phyloP scores from a whole-genome alignment of 2,329 filamentous ascomycete genomes.

The Chaetoscypha palmicola region DNA sequence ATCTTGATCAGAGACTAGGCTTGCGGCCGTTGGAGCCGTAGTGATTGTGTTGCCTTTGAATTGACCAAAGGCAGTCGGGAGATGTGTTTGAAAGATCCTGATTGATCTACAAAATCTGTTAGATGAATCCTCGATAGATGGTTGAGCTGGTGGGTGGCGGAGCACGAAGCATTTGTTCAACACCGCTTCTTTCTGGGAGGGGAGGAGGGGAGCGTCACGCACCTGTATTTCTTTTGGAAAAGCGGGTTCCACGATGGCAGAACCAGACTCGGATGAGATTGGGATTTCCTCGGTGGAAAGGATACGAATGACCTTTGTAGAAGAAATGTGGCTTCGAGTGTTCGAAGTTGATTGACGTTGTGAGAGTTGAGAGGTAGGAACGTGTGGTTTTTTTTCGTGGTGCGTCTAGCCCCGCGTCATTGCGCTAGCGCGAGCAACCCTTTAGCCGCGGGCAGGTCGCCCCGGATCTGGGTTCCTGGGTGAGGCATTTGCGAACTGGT shows the following conservation, averaged over 20 bases:
- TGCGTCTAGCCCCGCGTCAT: neutral
- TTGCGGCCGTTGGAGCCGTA: constrained; percentile 58
- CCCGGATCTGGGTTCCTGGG: too few relatives aligned
- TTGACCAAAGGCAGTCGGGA: constrained; percentile 54
- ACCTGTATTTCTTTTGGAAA: neutral
- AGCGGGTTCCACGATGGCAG: neutral
- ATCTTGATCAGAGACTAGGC: constrained; percentile 61
- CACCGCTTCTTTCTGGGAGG: neutral
- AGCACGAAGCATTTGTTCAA: neutral
- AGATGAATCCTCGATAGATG: neutral
- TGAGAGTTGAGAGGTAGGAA: neutral
- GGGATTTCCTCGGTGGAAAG: neutral
- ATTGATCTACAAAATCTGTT: constrained; percentile 11
- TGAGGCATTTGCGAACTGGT: too few relatives aligned
- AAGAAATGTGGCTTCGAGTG: neutral
- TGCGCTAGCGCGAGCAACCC: too few relatives aligned
- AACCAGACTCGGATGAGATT: neutral
- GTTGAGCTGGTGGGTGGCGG: neutral
- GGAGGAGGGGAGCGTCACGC: neutral
- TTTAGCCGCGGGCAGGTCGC: too few relatives aligned
- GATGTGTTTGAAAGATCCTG: constrained; percentile 7
- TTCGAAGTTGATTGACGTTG: neutral
- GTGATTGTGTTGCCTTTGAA: constrained; percentile 53
- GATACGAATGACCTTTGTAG: neutral
- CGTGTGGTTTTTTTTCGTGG: neutral